Conservation (phyloP, 1,284 basidiomycete species). For the Somion occarium region DNA sequence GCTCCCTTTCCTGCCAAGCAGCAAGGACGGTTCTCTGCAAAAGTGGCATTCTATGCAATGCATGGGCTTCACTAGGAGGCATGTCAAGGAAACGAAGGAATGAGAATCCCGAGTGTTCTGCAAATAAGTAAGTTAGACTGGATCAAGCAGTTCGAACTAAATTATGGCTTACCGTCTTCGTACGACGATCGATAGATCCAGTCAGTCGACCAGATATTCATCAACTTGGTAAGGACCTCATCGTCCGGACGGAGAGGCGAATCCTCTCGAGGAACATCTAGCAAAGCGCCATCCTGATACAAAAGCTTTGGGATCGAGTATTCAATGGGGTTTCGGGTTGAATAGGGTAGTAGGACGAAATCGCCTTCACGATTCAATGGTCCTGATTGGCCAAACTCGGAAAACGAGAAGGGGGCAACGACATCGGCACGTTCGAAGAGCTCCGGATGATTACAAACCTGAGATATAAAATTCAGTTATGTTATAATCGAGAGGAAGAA, state of each 20-base stretch:
- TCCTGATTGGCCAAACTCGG: constrained; percentile 78
- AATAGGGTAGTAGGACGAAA: constrained; percentile 77
- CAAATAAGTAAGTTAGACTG: constrained; percentile 19
- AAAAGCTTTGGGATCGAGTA: constrained; percentile 74
- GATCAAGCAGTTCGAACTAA: background rate
- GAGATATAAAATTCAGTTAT: constrained; percentile 40
- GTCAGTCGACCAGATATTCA: constrained; percentile 90
- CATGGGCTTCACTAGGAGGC: constrained; percentile 60
- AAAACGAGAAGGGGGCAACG: constrained; percentile 87
- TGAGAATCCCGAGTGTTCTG: constrained; percentile 43
- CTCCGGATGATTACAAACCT: constrained; percentile 99
- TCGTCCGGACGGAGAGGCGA: constrained; percentile 54
- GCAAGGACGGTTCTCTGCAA: constrained; percentile 49
- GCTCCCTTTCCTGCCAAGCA: constrained; percentile 40
- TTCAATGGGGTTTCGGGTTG: constrained; percentile 84
- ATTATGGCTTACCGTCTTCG: constrained; percentile 46
- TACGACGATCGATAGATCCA: constrained; percentile 74
- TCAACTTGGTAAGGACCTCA: constrained; percentile 63
- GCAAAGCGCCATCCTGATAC: constrained; percentile 76
- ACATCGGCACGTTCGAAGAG: constrained; percentile 98
- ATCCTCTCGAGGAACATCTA: constrained; percentile 62
- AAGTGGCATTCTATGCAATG: constrained; percentile 52
- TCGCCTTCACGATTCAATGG: constrained; percentile 86
- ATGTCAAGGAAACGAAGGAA: constrained; percentile 72
- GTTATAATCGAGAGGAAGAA: background rate